Percentiles rank a stretch among this genome's conserved stretches.
These are phyloP conservation scores for Colletotrichum sojae DNA, from an alignment of 2,329 filamentous ascomycete genomes.

Conservation along the genomic window DNA sequence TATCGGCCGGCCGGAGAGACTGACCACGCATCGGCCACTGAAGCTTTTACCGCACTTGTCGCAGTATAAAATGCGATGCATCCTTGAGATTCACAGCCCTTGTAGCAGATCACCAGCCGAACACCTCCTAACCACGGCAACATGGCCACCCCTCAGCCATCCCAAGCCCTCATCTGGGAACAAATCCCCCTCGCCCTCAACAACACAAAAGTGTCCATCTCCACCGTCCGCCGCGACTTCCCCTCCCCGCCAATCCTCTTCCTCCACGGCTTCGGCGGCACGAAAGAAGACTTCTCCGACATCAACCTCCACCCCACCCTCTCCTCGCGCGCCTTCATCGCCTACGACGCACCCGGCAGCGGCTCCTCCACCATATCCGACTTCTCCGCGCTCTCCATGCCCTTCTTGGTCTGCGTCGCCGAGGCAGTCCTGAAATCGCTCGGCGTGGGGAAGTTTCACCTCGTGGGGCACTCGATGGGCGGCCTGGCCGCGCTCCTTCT, in stretches of 20 bases:
- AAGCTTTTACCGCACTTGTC: neutral
- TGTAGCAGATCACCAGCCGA: no score
- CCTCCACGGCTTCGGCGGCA: constrained; percentile 46
- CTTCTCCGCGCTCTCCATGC: constrained; percentile 38
- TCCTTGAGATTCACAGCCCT: no score
- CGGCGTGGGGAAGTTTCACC: constrained; percentile 40
- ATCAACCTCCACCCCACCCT: constrained; percentile 41
- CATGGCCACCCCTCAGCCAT: neutral
- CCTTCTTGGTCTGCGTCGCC: constrained; percentile 43
- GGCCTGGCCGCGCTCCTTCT: constrained; percentile 43
- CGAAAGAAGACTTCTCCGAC: constrained; percentile 47
- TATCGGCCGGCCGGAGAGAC: neutral
- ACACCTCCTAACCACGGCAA: neutral
- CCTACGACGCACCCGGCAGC: constrained; percentile 46
- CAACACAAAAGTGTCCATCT: constrained; percentile 44
- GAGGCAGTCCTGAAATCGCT: constrained; percentile 40
- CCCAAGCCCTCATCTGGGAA: neutral
- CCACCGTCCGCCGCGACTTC: neutral
- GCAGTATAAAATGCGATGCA: no score
- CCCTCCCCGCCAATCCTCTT: constrained; percentile 40
- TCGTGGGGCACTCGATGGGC: constrained; percentile 49
- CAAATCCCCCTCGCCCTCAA: neutral
- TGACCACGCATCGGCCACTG: no score
- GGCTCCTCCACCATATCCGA: constrained; percentile 41
- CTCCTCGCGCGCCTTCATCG: constrained; percentile 39